Conservation (phyloP, 2,329 filamentous ascomycete genomes). For the Arthrobotrys conoides region DNA sequence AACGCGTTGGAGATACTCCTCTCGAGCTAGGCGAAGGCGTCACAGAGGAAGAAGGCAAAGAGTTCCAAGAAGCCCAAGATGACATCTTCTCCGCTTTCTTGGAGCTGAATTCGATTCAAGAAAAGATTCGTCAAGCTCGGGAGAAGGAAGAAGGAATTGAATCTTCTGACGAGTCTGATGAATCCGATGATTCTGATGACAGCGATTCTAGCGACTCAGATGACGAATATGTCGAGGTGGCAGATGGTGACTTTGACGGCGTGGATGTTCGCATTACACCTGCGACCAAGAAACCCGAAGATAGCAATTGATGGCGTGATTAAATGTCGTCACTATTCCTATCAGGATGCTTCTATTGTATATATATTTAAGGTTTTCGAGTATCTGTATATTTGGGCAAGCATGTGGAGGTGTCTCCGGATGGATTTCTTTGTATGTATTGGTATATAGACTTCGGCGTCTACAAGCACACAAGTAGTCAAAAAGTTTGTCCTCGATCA, state of each 20-base stretch:
- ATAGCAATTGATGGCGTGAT: slow-evolving; percentile 15
- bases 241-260: slow-evolving; percentile 33
- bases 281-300: slow-evolving; percentile 6
- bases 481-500: not conserved
- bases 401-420: slow-evolving; percentile 20
- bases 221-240: slow-evolving; percentile 35
- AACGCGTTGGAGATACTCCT: slow-evolving; percentile 30
- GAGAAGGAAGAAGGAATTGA: slow-evolving; percentile 7
- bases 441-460: slow-evolving; percentile 6
- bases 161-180: not conserved
- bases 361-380: slow-evolving; percentile 34
- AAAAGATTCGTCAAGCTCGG: slow-evolving; percentile 44
- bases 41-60: slow-evolving; percentile 54
- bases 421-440: slow-evolving; percentile 10
- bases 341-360: slow-evolving; percentile 19
- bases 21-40: slow-evolving; percentile 53
- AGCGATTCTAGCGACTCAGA: slow-evolving; percentile 25
- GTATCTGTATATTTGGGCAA: slow-evolving; percentile 13
- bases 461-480: slow-evolving; percentile 1
- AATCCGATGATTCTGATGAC: slow-evolving; percentile 8
- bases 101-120: slow-evolving; percentile 45
- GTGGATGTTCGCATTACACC: slow-evolving; percentile 13
- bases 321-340: not conserved
- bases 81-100: slow-evolving; percentile 58
- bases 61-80: slow-evolving; percentile 58